phyloP scores from a whole-genome alignment of 73 alveolate species.

The Diophrys appendiculata region DNA sequence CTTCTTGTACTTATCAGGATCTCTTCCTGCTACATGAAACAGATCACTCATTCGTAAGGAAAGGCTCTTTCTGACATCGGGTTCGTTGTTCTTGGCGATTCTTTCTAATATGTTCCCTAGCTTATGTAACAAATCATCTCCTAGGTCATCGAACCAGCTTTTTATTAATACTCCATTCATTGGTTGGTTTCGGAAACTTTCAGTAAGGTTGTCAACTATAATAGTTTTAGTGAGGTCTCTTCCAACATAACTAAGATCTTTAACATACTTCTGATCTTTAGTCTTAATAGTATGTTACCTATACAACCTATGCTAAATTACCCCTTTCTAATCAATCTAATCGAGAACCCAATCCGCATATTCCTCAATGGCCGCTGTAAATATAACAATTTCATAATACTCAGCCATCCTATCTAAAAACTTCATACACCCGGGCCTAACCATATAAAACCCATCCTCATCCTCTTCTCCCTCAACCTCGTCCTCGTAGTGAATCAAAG shows the following conservation, averaged over 20 bases:
- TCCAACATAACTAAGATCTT: slow-evolving; percentile 69
- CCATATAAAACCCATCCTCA: background rate
- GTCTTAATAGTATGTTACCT: slow-evolving; percentile 73
- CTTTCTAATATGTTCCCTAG: too few relatives aligned
- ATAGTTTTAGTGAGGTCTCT: slow-evolving; percentile 74
- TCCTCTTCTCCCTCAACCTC: slow-evolving; percentile 13
- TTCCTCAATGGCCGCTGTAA: slow-evolving; percentile 73
- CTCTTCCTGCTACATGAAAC: too few relatives aligned
- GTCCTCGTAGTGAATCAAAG: slow-evolving; percentile 68
- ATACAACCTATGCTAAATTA: slow-evolving; percentile 47
- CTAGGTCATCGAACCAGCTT: slow-evolving; percentile 63
- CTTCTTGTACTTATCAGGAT: too few relatives aligned
- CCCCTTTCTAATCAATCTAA: slow-evolving; percentile 51
- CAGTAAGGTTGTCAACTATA: slow-evolving; percentile 72
- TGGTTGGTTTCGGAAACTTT: slow-evolving; percentile 62
- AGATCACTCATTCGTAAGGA: too few relatives aligned
- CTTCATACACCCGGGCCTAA: slow-evolving; percentile 20
- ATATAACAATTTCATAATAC: slow-evolving; percentile 68
- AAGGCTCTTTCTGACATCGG: too few relatives aligned
- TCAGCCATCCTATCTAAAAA: slow-evolving; percentile 52
- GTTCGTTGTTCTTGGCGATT: too few relatives aligned
- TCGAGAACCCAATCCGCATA: slow-evolving; percentile 74
- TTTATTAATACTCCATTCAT: slow-evolving; percentile 74
- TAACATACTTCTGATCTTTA: slow-evolving; percentile 51
- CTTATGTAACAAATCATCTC: too few relatives aligned